A percentile compares a stretch with the other conserved stretches of the same genome.
phyloP scores from a whole-genome alignment of 2,329 filamentous ascomycete species.

The Escovopsis weberi region DNA sequence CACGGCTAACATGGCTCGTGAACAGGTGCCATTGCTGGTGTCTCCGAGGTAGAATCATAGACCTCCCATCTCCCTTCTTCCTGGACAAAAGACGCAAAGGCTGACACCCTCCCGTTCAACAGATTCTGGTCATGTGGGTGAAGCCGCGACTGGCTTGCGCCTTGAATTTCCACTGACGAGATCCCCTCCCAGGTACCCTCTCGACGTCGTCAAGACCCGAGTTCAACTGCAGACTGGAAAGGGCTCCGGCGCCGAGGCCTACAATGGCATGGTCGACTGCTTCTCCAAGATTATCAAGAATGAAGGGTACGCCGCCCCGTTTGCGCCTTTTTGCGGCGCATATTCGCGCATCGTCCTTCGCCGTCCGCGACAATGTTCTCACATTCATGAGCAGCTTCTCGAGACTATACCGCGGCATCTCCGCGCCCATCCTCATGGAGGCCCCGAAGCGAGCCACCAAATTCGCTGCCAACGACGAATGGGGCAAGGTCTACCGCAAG shows the following conservation, averaged over 20 bases:
- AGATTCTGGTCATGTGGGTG: constrained; percentile 79
- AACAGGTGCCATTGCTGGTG: constrained; percentile 80
- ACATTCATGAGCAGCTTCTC: constrained; percentile 47
- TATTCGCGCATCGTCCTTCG: neutral
- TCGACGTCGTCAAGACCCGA: constrained; percentile 97
- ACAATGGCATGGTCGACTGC: constrained; percentile 97
- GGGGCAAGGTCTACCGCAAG: constrained; percentile 87
- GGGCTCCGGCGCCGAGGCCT: constrained; percentile 61
- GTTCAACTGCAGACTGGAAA: constrained; percentile 77
- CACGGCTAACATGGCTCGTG: constrained; percentile 5
- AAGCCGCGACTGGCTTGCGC: neutral
- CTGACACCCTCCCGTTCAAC: constrained; percentile 9
- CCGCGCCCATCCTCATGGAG: constrained; percentile 94
- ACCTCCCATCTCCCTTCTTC: neutral
- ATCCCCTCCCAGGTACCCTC: constrained; percentile 61
- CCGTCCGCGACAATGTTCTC: constrained; percentile 3
- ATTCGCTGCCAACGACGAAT: constrained; percentile 97
- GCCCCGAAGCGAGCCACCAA: constrained; percentile 89
- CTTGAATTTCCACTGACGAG: constrained; percentile 7
- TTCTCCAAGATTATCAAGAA: constrained; percentile 93
- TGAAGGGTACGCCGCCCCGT: constrained; percentile 57
- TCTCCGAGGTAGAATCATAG: constrained; percentile 61
- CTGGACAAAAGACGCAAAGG: too few species aligned
- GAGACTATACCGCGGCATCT: constrained; percentile 88
- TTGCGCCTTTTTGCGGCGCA: neutral